Evolutionary conservation across 176 grass and related monocot genomes (phyloP), one percentile per base, ranked within the genome.

Genomic region (Saccharum spontaneum): DNA sequence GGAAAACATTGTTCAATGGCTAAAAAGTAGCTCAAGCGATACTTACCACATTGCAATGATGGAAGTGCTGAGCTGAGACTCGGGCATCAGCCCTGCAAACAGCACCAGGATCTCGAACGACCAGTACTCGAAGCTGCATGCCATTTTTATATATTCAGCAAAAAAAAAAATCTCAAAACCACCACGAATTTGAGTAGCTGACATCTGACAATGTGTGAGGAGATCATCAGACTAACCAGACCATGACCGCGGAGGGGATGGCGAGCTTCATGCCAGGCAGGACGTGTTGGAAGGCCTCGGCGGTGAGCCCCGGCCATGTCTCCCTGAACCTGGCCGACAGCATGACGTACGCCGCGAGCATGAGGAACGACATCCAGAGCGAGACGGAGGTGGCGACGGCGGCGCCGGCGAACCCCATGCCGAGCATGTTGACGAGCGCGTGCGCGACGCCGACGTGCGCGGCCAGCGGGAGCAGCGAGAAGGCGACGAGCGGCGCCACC

Each of bases 11-110:
- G n/a, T n/a, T n/a, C n/a, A n/a, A n/a, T n/a, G n/a, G n/a, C n/a
- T n/a, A n/a, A n/a, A n/a, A n/a, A n/a, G n/a, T n/a, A n/a, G n/a
- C n/a, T n/a, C n/a, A n/a, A n/a, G n/a, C n/a, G n/a, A n/a, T n/a
- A n/a, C n/a, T 77, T 65, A 90, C 91, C 85, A 86, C 71, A 94
- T 86, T 7, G 92, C 89, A 18, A 94, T 77, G 63, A 94, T 82
- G 49, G 88, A 94, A 37, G 92, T 88, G 63, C 89, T 90, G 23
- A 90, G 39, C 33, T 84, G 86, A 48, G 88, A 88, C 54, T 90
- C 43, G 13, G 92, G 86, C 82, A 91, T 87, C 50, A 94, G 69
- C 28, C 92, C 88, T 1, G 88, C 89, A 33, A 90, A 48, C 34
- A 90, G 73, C 36, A 94, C 89, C 23, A 94, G 30, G 20, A 91